These are phyloP conservation scores for Colletotrichum viniferum DNA, from an alignment of 2,329 filamentous ascomycete species.

Conservation along the genomic window DNA sequence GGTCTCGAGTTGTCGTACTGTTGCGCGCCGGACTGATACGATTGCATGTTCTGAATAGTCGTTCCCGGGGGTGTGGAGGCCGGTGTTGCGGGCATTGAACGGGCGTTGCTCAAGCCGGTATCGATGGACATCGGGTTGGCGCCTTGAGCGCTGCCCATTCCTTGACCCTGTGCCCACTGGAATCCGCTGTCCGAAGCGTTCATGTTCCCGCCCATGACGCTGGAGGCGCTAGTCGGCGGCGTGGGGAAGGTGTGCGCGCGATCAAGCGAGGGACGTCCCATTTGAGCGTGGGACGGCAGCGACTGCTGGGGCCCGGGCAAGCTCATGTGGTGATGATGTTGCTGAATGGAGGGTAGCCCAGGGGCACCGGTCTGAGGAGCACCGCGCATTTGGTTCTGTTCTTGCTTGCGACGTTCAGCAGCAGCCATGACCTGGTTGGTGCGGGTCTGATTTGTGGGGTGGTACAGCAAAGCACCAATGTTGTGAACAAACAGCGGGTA, in stretches of 20 bases:
- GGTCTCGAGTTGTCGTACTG: slow-evolving; percentile 78
- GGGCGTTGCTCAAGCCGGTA: slow-evolving; percentile 75
- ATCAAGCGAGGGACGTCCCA: slow-evolving; percentile 78
- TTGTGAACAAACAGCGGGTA: slow-evolving; percentile 98
- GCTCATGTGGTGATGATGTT: slow-evolving; percentile 65
- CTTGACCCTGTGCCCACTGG: slow-evolving; percentile 71
- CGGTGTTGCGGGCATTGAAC: slow-evolving; percentile 89
- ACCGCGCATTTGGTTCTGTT: slow-evolving; percentile 68
- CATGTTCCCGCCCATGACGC: slow-evolving; percentile 75
- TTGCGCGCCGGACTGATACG: slow-evolving; percentile 72
- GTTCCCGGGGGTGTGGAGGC: slow-evolving; percentile 87
- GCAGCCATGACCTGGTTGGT: slow-evolving; percentile 89
- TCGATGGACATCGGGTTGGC: slow-evolving; percentile 81
- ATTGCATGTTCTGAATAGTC: slow-evolving; percentile 76
- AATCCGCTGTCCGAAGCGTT: slow-evolving; percentile 73
- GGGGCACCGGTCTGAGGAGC: slow-evolving; percentile 54
- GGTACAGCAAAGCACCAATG: slow-evolving; percentile 91
- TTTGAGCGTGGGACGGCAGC: slow-evolving; percentile 69
- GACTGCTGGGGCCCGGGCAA: slow-evolving; percentile 62
- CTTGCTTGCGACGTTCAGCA: slow-evolving; percentile 76
- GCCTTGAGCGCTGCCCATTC: slow-evolving; percentile 66
- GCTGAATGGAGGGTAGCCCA: slow-evolving; percentile 69
- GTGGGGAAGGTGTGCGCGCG: slow-evolving; percentile 93
- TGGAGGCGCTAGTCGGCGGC: slow-evolving; percentile 90
- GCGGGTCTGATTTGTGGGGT: slow-evolving; percentile 84